phyloP scores from a whole-genome alignment of 179 eudicot species.

The Camellia oleifera region DNA sequence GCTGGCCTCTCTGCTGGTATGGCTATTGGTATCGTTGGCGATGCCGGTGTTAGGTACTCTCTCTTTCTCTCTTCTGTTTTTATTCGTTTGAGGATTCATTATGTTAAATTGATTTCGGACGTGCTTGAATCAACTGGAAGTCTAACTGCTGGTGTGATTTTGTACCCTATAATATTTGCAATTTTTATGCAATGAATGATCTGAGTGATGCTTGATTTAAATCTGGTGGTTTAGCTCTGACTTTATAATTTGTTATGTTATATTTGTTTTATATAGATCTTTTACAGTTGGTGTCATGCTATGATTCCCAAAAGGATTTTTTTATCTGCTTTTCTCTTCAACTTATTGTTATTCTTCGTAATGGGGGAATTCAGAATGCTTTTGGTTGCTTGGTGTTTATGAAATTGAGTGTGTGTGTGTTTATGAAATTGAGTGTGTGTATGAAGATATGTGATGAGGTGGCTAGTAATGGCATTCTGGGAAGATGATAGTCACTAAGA shows the following conservation, averaged over 20 bases:
- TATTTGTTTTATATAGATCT: neutral
- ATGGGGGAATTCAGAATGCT: neutral
- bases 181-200: neutral
- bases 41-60: constrained; percentile 86
- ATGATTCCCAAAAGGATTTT: neutral
- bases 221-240: neutral
- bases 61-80: neutral
- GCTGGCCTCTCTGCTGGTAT: constrained; percentile 90
- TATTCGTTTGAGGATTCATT: neutral
- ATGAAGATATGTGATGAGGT: too few species aligned
- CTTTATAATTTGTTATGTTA: neutral
- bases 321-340: neutral
- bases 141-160: neutral
- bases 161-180: neutral
- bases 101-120: neutral
- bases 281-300: neutral
- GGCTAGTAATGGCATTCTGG: too few species aligned
- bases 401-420: too few species aligned
- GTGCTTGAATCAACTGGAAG: neutral
- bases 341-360: neutral
- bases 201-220: neutral
- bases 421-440: neutral
- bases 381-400: neutral
- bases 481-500: too few species aligned
- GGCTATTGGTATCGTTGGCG: constrained; percentile 92